A percentile compares a stretch with the other conserved stretches of the same genome.
These are phyloP conservation scores for Geranium rotundifolium DNA, from an alignment of 345 rosid genomes.

Conservation along the genomic window DNA sequence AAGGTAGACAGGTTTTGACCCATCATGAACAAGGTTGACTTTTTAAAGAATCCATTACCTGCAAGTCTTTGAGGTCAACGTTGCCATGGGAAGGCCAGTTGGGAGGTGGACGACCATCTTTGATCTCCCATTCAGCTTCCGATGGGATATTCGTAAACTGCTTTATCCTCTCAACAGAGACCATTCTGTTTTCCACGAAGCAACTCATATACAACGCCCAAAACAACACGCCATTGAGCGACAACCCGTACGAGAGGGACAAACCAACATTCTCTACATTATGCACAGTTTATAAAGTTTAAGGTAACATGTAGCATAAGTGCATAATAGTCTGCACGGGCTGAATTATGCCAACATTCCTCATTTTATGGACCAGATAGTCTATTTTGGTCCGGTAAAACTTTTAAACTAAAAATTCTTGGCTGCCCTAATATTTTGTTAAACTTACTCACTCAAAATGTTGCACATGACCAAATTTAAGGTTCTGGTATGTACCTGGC, in stretches of 20 bases:
- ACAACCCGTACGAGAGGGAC: slow-evolving; percentile 84
- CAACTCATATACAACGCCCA: slow-evolving; percentile 76
- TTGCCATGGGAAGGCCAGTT: slow-evolving; percentile 72
- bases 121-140: slow-evolving; percentile 65
- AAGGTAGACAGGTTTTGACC: no score
- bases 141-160: slow-evolving; percentile 69
- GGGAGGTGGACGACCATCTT: slow-evolving; percentile 49
- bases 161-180: slow-evolving; percentile 84
- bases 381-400: no score
- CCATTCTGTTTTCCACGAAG: slow-evolving; percentile 86
- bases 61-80: slow-evolving; percentile 65
- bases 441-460: no score
- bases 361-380: no score
- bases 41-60: slow-evolving; percentile 26
- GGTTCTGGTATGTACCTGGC: slow-evolving; percentile 46
- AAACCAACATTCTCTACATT: slow-evolving; percentile 72
- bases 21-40: not conserved
- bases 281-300: not conserved
- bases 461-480: no score
- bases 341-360: no score
- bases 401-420: no score
- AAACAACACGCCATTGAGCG: slow-evolving; percentile 72
- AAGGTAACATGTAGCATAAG: no score
- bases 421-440: no score
- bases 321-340: no score